Evolutionary conservation across 1,284 basidiomycete species (phyloP).

Genomic region (Taiwanofungus camphoratus): DNA sequence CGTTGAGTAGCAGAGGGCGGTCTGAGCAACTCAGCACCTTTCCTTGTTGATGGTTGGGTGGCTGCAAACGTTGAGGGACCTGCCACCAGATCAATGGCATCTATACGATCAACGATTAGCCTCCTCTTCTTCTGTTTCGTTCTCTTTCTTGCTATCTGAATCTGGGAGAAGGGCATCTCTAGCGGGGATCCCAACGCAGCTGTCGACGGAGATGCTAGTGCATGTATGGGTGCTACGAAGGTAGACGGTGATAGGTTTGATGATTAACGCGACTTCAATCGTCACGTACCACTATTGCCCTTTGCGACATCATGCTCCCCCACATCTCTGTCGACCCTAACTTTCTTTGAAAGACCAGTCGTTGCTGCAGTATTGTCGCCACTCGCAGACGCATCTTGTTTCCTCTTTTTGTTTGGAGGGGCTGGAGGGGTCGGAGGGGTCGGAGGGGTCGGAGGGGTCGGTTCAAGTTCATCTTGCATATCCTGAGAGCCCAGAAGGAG

Average conservation of each 20-base stretch:
- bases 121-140: background rate
- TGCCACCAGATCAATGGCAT: background rate
- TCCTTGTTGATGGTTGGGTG: background rate
- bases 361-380: constrained; percentile 1
- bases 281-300: background rate
- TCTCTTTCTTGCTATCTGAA: constrained; percentile 1
- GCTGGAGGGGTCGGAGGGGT: too few relatives aligned
- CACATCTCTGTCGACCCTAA: background rate
- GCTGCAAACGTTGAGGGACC: background rate
- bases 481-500: constrained; percentile 11
- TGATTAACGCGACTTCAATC: background rate
- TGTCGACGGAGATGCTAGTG: background rate
- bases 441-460: constrained; percentile 5
- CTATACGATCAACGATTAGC: background rate
- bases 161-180: background rate
- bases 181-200: background rate
- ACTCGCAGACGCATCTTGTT: constrained; percentile 1
- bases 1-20: background rate
- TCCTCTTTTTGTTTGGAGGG: constrained; percentile 4
- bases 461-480: constrained; percentile 14
- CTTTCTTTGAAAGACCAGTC: background rate
- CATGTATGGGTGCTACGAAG: background rate
- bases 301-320: background rate
- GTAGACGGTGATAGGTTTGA: background rate
- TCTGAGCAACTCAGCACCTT: background rate